phyloP scores from a whole-genome alignment of 805 yeast genomes.

The Schizosaccharomyces pombe region DNA sequence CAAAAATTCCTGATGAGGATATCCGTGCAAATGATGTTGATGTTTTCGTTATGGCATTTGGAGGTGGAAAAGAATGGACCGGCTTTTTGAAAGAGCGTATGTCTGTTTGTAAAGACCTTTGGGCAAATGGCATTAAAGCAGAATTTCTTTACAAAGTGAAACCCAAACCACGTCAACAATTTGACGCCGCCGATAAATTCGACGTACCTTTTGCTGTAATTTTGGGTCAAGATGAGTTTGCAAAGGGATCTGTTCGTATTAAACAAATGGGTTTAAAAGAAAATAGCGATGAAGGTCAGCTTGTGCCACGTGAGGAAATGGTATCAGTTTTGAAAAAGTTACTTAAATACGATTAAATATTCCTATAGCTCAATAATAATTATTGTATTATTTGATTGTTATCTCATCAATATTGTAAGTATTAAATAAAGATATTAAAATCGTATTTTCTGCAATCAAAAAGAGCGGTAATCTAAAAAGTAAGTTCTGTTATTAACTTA shows the following conservation, averaged over 20 bases:
- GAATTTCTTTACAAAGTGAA: constrained; percentile 83
- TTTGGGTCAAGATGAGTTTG: constrained; percentile 81
- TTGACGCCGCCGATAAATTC: constrained; percentile 87
- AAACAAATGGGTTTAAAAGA: constrained; percentile 79
- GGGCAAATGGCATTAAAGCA: constrained; percentile 74
- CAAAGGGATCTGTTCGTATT: constrained; percentile 59
- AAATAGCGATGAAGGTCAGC: constrained; percentile 65
- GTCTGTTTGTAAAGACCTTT: constrained; percentile 55
- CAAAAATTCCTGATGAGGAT: constrained; percentile 39
- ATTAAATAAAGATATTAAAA: not conserved
- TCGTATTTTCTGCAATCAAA: not conserved
- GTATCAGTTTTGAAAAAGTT: constrained; percentile 24
- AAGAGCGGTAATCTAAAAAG: not conserved
- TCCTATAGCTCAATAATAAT: no score
- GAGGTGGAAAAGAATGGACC: constrained; percentile 91
- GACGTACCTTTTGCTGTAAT: constrained; percentile 83
- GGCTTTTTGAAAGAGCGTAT: constrained; percentile 86
- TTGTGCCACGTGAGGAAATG: constrained; percentile 39
- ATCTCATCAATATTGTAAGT: not conserved
- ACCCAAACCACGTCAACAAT: constrained; percentile 87
- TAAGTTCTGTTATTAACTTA: not conserved
- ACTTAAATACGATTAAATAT: no score
- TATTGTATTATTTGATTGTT: no score
- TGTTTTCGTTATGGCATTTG: constrained; percentile 91
- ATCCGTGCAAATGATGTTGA: constrained; percentile 74